A percentile compares a stretch with the other conserved stretches of the same genome.
phyloP scores from a whole-genome alignment of 441 rosid genomes.

The Erodium chrysanthum region DNA sequence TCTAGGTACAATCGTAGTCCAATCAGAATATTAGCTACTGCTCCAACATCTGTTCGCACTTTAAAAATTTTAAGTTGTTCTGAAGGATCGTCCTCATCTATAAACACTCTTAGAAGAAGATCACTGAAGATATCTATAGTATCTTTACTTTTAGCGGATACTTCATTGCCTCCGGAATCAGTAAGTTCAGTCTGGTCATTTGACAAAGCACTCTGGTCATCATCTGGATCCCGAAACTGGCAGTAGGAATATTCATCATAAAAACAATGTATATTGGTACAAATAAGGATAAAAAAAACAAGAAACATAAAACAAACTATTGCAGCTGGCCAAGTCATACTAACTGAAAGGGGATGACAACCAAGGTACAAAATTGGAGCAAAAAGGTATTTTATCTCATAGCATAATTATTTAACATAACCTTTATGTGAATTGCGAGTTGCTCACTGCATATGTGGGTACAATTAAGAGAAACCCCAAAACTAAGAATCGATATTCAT shows the following conservation, averaged over 20 bases:
- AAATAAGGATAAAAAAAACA: neutral
- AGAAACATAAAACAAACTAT: slow-evolving; percentile 12
- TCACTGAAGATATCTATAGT: slow-evolving; percentile 86
- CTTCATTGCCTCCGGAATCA: slow-evolving; percentile 94
- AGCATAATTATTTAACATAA: neutral
- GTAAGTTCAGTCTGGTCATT: slow-evolving; percentile 93
- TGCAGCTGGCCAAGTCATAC: neutral
- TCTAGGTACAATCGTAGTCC: slow-evolving; percentile 94
- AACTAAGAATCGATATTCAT: neutral
- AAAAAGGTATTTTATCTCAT: neutral
- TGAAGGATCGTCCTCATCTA: slow-evolving; percentile 80
- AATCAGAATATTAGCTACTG: slow-evolving; percentile 92
- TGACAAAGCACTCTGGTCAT: slow-evolving; percentile 87
- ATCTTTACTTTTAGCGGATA: slow-evolving; percentile 85
- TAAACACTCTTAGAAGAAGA: slow-evolving; percentile 85
- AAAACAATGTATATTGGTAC: neutral
- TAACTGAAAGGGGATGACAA: neutral
- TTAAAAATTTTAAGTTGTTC: slow-evolving; percentile 84
- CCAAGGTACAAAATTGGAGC: slow-evolving; percentile 5
- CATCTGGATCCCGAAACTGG: slow-evolving; percentile 90
- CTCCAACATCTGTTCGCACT: slow-evolving; percentile 95
- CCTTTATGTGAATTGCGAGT: neutral
- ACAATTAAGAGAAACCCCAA: neutral
- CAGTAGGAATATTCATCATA: slow-evolving; percentile 16
- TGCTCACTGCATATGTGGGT: slow-evolving; percentile 3